Conservation (phyloP, 2,329 filamentous ascomycete species). For the Geosmithia morbida region DNA sequence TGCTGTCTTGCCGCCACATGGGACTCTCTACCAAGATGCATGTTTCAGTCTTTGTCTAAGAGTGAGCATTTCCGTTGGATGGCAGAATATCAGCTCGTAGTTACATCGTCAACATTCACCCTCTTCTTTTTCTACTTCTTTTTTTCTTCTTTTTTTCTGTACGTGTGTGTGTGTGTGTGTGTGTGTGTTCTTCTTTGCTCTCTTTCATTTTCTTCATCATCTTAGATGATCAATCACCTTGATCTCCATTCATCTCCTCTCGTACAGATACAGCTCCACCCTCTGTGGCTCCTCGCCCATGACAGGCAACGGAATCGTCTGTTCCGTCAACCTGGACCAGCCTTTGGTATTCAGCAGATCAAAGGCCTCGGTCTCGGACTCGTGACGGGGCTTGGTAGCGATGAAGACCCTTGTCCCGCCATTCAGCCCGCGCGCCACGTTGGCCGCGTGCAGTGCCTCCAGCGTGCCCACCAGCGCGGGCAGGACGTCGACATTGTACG, state of each 20-base stretch:
- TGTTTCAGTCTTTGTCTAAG: too few species aligned
- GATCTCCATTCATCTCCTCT: conserved; percentile 19
- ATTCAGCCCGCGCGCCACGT: conserved; percentile 5
- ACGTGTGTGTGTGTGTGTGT: too few species aligned
- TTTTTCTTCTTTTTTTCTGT: too few species aligned
- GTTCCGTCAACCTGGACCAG: conserved; percentile 28
- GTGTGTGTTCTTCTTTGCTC: too few species aligned
- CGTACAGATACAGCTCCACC: conserved; percentile 38
- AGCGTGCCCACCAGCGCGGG: conserved; percentile 38
- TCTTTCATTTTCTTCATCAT: too few species aligned
- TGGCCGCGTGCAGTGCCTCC: conserved; percentile 28
- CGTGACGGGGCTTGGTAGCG: conserved; percentile 41
- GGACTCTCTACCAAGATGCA: too few species aligned
- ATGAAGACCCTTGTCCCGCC: conserved; percentile 30
- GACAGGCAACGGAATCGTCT: conserved; percentile 28
- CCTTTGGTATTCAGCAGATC: conserved; percentile 26
- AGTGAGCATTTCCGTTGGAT: too few species aligned
- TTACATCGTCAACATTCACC: too few species aligned
- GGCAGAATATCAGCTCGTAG: too few species aligned
- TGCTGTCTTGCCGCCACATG: too few species aligned
- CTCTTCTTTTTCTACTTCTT: too few species aligned
- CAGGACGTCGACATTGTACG: conserved; percentile 43
- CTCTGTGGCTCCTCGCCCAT: conserved; percentile 26
- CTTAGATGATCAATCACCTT: too few species aligned
- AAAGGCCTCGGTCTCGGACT: conserved; percentile 34